phyloP scores from a whole-genome alignment of 495 filamentous ascomycete species.

The Penicillium samsonianum region DNA sequence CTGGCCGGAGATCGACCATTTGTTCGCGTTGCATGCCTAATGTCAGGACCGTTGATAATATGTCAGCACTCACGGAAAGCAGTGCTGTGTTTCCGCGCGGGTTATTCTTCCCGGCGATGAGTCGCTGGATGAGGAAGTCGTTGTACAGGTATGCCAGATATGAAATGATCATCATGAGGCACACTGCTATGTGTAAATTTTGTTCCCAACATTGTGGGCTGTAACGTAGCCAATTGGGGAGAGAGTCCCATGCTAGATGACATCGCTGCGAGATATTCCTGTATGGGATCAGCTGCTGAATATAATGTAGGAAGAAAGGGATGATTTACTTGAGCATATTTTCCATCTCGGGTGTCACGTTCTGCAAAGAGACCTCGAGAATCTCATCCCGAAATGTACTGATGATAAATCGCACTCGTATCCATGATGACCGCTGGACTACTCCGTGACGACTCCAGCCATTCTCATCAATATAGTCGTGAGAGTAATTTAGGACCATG shows the following conservation, averaged over 20 bases:
- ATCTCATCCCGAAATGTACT: conserved; percentile 57
- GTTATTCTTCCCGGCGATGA: conserved; percentile 41
- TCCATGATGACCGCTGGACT: conserved; percentile 38
- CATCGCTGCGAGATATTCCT: conserved; percentile 41
- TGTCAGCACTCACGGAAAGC: conserved; percentile 39
- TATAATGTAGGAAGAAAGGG: neutral
- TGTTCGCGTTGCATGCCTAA: conserved; percentile 44
- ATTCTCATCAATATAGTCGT: conserved; percentile 40
- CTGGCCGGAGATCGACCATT: conserved; percentile 29
- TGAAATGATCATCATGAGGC: conserved; percentile 37
- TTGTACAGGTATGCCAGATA: conserved; percentile 46
- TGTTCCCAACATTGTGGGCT: conserved; percentile 29
- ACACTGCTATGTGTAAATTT: conserved; percentile 21
- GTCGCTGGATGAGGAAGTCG: conserved; percentile 46
- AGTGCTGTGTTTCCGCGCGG: conserved; percentile 33
- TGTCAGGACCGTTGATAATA: conserved; percentile 42
- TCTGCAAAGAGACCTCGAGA: conserved; percentile 52
- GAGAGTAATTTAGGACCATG: conserved; percentile 31
- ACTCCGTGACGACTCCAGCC: conserved; percentile 53
- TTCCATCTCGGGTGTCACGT: conserved; percentile 33
- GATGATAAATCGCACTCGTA: conserved; percentile 50
- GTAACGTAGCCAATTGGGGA: conserved; percentile 42
- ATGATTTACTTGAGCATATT: conserved; percentile 23
- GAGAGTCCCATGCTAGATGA: conserved; percentile 32
- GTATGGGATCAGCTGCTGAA: conserved; percentile 10